These are phyloP conservation scores for Fraxinus floribunda DNA, from an alignment of 305 asterid species.

Conservation along the genomic window DNA sequence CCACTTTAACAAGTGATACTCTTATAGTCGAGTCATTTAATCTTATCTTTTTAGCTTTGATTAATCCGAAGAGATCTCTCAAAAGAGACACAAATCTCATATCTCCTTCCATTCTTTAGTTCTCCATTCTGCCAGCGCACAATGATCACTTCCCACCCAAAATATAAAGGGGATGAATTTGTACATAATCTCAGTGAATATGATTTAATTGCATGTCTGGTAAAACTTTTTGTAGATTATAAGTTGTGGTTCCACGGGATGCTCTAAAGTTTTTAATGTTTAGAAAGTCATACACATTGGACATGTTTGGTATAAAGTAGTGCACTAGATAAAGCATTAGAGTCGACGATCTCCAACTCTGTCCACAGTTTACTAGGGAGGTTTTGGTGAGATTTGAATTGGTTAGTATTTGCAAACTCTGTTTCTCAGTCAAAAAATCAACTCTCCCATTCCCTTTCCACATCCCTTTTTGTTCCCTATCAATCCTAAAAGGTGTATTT, in stretches of 20 bases:
- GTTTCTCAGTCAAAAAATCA: conserved; percentile 51
- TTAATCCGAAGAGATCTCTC: background rate
- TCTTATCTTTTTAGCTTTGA: background rate
- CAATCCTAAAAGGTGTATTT: conserved; percentile 19
- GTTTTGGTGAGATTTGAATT: background rate
- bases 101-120: background rate
- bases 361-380: background rate
- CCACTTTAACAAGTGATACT: background rate
- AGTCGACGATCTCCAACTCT: background rate
- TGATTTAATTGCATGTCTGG: background rate
- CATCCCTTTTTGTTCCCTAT: conserved; percentile 27
- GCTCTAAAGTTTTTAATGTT: background rate
- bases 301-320: background rate
- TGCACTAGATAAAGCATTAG: background rate
- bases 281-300: background rate
- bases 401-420: conserved; percentile 29
- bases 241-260: background rate
- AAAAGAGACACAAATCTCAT: background rate
- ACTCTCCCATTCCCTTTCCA: conserved; percentile 35
- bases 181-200: background rate
- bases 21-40: background rate
- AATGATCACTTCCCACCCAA: background rate
- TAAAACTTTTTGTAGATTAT: background rate
- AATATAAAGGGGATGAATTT: background rate
- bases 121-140: background rate